phyloP scores from a whole-genome alignment of 2,329 filamentous ascomycete genomes.

The Fusarium circinatum region DNA sequence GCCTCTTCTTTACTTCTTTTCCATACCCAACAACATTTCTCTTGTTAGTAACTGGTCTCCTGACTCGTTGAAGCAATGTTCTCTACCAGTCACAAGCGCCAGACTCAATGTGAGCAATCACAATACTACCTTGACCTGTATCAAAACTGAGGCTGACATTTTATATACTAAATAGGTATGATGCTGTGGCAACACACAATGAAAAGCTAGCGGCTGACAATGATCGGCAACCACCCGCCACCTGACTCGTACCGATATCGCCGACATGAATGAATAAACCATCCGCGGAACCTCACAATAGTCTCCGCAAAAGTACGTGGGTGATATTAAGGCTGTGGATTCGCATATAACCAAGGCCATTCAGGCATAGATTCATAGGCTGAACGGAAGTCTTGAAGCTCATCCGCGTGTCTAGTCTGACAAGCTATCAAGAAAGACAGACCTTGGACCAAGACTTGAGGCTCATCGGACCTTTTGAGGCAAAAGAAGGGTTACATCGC shows the following conservation, averaged over 20 bases:
- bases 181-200: not conserved
- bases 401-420: not conserved
- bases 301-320: not conserved
- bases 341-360: not conserved
- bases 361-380: not conserved
- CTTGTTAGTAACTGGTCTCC: not conserved
- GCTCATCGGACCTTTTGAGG: not conserved
- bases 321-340: not conserved
- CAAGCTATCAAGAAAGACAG: not conserved
- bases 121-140: not conserved
- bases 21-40: not conserved
- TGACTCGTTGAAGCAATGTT: not conserved
- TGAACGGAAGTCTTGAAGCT: not conserved
- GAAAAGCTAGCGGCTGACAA: not conserved
- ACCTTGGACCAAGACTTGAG: not conserved
- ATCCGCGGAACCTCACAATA: not conserved
- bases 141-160: constrained; percentile 1
- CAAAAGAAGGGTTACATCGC: not conserved
- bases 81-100: not conserved
- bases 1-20: not conserved
- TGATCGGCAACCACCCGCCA: not conserved
- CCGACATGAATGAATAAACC: no score
- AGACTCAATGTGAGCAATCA: not conserved
- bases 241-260: not conserved
- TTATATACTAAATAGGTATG: not conserved